Evolutionary conservation across 2,329 filamentous ascomycete genomes (phyloP).

Genomic region (Ophiocordyceps camponoti-saundersi): DNA sequence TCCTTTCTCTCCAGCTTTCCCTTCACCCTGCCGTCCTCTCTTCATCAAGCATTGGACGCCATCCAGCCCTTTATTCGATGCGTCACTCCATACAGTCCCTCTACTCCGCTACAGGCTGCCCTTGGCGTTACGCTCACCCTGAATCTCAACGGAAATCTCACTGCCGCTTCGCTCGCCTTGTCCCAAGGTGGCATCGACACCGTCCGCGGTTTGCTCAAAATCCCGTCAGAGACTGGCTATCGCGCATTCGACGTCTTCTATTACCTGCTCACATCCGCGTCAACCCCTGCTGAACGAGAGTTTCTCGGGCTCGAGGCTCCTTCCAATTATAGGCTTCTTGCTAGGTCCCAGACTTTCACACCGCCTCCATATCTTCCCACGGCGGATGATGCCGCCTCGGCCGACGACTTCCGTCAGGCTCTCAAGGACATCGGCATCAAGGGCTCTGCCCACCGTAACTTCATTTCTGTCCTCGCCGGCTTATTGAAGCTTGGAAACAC

Average conservation of each 20-base stretch:
- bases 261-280: slow-evolving; percentile 83
- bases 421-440: slow-evolving; percentile 90
- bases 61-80: slow-evolving; percentile 75
- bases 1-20: slow-evolving; percentile 74
- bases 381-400: slow-evolving; percentile 79
- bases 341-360: slow-evolving; percentile 68
- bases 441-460: slow-evolving; percentile 60
- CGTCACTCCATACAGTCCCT: slow-evolving; percentile 80
- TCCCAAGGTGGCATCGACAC: slow-evolving; percentile 84
- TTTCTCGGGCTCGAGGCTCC: slow-evolving; percentile 67
- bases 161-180: slow-evolving; percentile 57
- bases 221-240: slow-evolving; percentile 65
- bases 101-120: slow-evolving; percentile 61
- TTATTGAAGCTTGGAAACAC: slow-evolving; percentile 86
- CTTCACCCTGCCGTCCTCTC: slow-evolving; percentile 54
- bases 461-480: slow-evolving; percentile 74
- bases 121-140: slow-evolving; percentile 70
- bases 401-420: slow-evolving; percentile 78
- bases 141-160: slow-evolving; percentile 63
- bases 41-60: slow-evolving; percentile 66
- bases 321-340: slow-evolving; percentile 61
- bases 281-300: slow-evolving; percentile 75
- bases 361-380: slow-evolving; percentile 82
- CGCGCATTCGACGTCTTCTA: slow-evolving; percentile 97
- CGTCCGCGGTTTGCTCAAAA: slow-evolving; percentile 56